Conservation (phyloP, 1,284 basidiomycete genomes). For the Apiotrichum veenhuisii region DNA sequence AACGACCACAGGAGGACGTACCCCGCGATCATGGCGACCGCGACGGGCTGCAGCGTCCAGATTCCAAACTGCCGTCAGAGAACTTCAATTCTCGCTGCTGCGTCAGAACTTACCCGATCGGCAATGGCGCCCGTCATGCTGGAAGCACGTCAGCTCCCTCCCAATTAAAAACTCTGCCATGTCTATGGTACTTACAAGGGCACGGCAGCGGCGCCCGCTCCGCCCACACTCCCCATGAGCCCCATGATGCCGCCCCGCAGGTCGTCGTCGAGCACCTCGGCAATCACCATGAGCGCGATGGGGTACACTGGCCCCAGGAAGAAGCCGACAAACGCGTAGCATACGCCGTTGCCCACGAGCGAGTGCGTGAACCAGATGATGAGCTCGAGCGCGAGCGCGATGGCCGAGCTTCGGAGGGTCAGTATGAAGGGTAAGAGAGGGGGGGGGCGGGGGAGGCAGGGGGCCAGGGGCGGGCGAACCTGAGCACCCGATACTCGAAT, state of each 20-base stretch:
- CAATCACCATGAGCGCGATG: constrained; percentile 59
- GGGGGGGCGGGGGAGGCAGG: too few species aligned
- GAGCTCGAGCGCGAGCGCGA: constrained; percentile 51
- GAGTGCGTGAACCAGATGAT: constrained; percentile 60
- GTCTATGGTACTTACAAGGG: constrained; percentile 55
- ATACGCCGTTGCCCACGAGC: constrained; percentile 55
- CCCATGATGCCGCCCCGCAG: constrained; percentile 61
- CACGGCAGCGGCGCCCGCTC: constrained; percentile 60
- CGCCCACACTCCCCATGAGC: constrained; percentile 59
- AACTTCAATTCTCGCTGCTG: too few species aligned
- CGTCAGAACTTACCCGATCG: constrained; percentile 6
- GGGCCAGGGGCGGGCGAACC: too few species aligned
- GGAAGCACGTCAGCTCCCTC: not conserved
- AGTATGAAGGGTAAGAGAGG: not conserved
- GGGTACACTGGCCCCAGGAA: constrained; percentile 57
- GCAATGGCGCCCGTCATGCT: constrained; percentile 16
- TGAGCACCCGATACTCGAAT: not conserved
- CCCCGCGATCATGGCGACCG: constrained; percentile 13
- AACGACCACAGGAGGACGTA: constrained; percentile 11
- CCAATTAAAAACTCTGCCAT: too few species aligned
- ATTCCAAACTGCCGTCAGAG: constrained; percentile 6
- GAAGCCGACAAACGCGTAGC: constrained; percentile 58
- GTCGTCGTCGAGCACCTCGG: constrained; percentile 58
- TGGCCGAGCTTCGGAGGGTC: constrained; percentile 4
- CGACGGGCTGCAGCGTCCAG: constrained; percentile 19